Base-by-base conservation (phyloP, 257 asterid genomes). In the Solanum okadae region DNA sequence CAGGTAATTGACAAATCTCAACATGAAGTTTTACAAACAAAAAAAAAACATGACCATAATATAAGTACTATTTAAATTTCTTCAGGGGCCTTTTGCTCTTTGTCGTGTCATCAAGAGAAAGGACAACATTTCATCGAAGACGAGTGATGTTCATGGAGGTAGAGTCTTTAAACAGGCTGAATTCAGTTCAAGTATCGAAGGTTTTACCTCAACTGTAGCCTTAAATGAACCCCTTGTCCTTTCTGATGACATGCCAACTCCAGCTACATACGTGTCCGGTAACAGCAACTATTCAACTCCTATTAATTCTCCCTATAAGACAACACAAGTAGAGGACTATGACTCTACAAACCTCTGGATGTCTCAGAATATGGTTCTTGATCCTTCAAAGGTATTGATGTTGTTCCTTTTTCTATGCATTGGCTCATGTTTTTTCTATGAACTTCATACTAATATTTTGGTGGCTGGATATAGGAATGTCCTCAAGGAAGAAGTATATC, bases 31-130 rank as follows among this genome's bases (percentile, higher is more conserved):
- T 35, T 44, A 79, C 11, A 44, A 75, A 22, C 4, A 73, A 75
- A 34, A 15, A 15, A 71, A 68, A 14, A 31, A 11, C 9, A n/a
- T 13, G 63, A 79, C 13, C 65, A 44, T 79, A 10, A 44, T 25
- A 79, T 15, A 44, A 79, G n/a, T 15, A 8, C 38, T 79, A 27
- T 79, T 79, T 44, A 10, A 35, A 77, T 52, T 35, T 89, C 31
- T 67, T 75, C 90, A 92, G 94, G 92, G 93, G n/a, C 86, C 91
- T 35, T 92, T 65, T 13, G 94, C 93, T 82, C 90, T 92, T 89
- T 92, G 94, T 67, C 93, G 94, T 14, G 88, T 92, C 75, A 90
- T 89, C 73, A 91, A 92, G 87, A 92, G 89, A 88, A 92, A 90
- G 61, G 93, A 87, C 87, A 87, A 83, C 84, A 87, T 25, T 71